Base-by-base conservation (phyloP, 2,329 filamentous ascomycete genomes). In the Colletotrichum aenigma region DNA sequence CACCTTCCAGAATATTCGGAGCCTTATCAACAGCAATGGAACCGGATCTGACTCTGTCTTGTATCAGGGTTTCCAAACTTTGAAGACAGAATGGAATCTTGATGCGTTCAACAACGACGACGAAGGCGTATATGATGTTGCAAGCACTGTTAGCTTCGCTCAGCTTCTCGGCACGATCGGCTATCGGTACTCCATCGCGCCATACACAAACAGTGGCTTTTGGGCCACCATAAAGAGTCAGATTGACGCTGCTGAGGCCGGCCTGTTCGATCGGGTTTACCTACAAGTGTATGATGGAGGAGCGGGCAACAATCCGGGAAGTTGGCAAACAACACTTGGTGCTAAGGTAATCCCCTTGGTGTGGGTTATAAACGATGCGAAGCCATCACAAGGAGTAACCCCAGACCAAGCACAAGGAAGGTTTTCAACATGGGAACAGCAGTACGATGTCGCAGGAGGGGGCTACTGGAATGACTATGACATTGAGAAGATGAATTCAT, bases 401-500 rank as follows among this genome's bases (percentile, higher is more conserved):
- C 80, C 82, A 21, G 81, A 82, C 7, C 84, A 86, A 76, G 86
- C 86, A 6, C 70, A 77, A 77, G 76, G 78, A 1, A 82, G 79
- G 77, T 87, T 88, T 67, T 68, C 76, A 2, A 68, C 66, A 10
- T 88, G 86, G 86, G 79, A 80, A 24, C 38, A 76, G 38, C 72
- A 74, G 43, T 79, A 79, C 7, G 76, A 79, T 0, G 77, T 88
- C 16, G 85, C 80, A 3, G 86, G 82, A 0, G 86, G 84, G 1
- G 86, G 86, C 1, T 87, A 87, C 76, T 88, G 86, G 86, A 88
- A 87, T 61, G 86, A 88, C 75, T 87, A 83, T 71, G 86, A 87
- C 75, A 86, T 87, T 58, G 86, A 87, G 81, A 87, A 86, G 79
- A 87, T 86, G 83, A 78, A 78, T 8, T 78, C 83, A 43, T 85